These are phyloP conservation scores for Xylariales sp. DNA, from an alignment of 2,329 filamentous ascomycete species.

Conservation along the genomic window DNA sequence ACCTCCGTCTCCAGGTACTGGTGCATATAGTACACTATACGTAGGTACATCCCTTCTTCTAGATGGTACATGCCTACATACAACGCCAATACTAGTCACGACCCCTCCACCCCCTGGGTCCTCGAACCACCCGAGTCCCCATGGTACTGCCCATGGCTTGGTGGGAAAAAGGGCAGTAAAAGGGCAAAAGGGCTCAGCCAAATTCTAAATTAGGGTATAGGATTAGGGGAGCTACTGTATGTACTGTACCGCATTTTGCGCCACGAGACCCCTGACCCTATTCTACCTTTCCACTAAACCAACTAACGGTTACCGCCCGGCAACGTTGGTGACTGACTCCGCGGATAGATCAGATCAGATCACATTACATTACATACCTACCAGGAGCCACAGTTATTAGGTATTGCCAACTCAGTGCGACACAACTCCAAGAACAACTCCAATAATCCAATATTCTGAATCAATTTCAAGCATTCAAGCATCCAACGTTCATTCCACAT, in stretches of 20 bases:
- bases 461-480: neutral
- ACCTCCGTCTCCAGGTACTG: neutral
- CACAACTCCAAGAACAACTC: slow-evolving; percentile 23
- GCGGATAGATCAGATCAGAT: slow-evolving; percentile 22
- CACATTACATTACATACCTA: slow-evolving; percentile 17
- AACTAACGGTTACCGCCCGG: slow-evolving; percentile 18
- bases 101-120: neutral
- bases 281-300: too few relatives aligned
- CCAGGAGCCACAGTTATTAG: neutral
- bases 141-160: too few relatives aligned
- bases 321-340: slow-evolving; percentile 18
- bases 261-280: slow-evolving; percentile 17
- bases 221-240: too few relatives aligned
- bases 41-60: neutral
- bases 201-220: slow-evolving; percentile 33
- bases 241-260: slow-evolving; percentile 19
- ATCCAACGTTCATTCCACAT: slow-evolving; percentile 10
- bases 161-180: neutral
- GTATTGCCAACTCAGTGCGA: slow-evolving; percentile 21
- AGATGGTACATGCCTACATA: too few relatives aligned
- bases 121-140: neutral
- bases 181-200: slow-evolving; percentile 14
- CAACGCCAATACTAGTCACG: too few relatives aligned
- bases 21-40: neutral
- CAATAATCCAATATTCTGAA: slow-evolving; percentile 5